Evolutionary conservation across 2,329 filamentous ascomycete species (phyloP).

Genomic region (Aspergillus amoenus): DNA sequence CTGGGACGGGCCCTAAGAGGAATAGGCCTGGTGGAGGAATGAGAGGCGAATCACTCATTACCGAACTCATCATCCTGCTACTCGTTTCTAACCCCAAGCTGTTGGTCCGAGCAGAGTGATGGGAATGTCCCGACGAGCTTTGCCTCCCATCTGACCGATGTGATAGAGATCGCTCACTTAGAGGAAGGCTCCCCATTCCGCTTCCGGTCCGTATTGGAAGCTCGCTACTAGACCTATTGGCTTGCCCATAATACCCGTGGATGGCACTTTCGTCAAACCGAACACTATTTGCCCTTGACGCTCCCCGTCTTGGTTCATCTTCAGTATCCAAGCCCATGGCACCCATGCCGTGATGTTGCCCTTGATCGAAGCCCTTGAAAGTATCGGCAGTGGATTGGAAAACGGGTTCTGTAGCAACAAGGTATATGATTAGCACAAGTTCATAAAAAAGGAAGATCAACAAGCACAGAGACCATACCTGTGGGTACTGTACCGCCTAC

Average conservation of each 20-base stretch:
- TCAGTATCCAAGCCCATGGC: conserved; percentile 83
- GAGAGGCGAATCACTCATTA: conserved; percentile 69
- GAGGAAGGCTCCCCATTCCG: conserved; percentile 71
- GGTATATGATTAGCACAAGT: neutral
- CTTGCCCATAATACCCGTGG: conserved; percentile 84
- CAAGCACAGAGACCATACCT: conserved; percentile 57
- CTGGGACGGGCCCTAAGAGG: conserved; percentile 82
- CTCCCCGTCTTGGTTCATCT: conserved; percentile 79
- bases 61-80: conserved; percentile 61
- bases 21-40: conserved; percentile 81
- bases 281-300: conserved; percentile 93
- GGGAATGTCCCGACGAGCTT: conserved; percentile 84
- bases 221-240: conserved; percentile 78
- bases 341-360: conserved; percentile 76
- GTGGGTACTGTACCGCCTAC: conserved; percentile 81
- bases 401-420: conserved; percentile 62
- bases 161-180: conserved; percentile 88
- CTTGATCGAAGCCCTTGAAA: conserved; percentile 83
- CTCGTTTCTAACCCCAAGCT: conserved; percentile 78
- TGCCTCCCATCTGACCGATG: conserved; percentile 95
- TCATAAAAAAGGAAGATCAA: neutral
- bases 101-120: conserved; percentile 76
- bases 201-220: conserved; percentile 77
- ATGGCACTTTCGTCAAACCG: conserved; percentile 95
- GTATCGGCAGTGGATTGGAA: conserved; percentile 78